phyloP scores from a whole-genome alignment of 2,329 filamentous ascomycete genomes.

The Onygenales sp. region DNA sequence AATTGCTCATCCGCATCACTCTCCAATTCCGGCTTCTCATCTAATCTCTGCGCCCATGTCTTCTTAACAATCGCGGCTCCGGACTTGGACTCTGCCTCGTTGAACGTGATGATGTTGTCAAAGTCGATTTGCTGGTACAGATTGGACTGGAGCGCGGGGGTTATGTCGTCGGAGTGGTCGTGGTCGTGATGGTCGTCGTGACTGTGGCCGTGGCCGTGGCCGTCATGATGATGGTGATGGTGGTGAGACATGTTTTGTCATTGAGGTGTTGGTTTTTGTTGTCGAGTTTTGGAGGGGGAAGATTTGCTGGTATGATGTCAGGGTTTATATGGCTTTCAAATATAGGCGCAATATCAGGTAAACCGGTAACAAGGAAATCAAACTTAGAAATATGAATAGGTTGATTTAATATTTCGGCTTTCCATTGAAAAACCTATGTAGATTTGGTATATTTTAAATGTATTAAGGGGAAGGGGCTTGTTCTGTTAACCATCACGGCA shows the following conservation, averaged over 20 bases:
- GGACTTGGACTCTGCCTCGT: conserved; percentile 60
- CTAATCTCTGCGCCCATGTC: conserved; percentile 75
- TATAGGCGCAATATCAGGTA: background rate
- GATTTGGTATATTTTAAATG: background rate
- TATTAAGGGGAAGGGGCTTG: no score
- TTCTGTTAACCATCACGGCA: no score
- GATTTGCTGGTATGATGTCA: background rate
- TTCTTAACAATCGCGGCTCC: conserved; percentile 76
- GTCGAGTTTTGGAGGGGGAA: background rate
- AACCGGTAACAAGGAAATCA: no score
- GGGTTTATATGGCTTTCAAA: background rate
- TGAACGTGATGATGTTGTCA: conserved; percentile 71
- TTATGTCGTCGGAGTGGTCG: conserved; percentile 87
- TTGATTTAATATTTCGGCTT: background rate
- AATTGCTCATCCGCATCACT: conserved; percentile 90
- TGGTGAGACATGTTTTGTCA: conserved; percentile 25
- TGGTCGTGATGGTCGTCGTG: conserved; percentile 53
- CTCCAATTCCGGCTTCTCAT: conserved; percentile 61
- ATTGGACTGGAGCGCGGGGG: conserved; percentile 79
- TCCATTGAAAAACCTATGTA: background rate
- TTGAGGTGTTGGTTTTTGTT: background rate
- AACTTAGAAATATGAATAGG: background rate
- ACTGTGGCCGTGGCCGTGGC: conserved; percentile 35
- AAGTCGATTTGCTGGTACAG: conserved; percentile 92
- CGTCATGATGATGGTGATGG: conserved; percentile 29